These are phyloP conservation scores for Silene coronaria DNA, from an alignment of 179 eudicot species.

Conservation along the genomic window DNA sequence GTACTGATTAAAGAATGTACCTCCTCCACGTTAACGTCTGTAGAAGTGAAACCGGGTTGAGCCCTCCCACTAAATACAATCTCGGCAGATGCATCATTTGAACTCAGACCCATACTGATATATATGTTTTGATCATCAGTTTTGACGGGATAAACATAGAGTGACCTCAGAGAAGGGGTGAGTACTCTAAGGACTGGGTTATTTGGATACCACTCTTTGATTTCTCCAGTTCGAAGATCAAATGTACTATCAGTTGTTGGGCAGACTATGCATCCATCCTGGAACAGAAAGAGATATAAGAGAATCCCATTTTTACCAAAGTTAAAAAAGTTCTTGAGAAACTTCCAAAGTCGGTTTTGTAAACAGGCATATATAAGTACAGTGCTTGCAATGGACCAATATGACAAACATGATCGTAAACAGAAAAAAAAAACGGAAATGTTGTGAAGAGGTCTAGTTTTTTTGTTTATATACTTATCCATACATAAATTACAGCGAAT, in stretches of 20 bases:
- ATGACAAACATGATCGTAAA: no score
- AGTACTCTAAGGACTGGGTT: conserved; percentile 81
- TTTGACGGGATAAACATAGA: conserved; percentile 72
- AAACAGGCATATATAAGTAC: no score
- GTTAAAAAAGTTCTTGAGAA: not conserved
- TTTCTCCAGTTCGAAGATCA: conserved; percentile 71
- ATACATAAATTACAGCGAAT: no score
- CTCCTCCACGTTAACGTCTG: conserved; percentile 89
- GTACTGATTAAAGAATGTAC: conserved; percentile 26
- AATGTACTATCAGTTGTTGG: conserved; percentile 93
- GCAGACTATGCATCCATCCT: conserved; percentile 96
- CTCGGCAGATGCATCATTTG: conserved; percentile 62
- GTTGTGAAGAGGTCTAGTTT: no score
- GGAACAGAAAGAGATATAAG: conserved; percentile 9
- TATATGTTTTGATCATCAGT: conserved; percentile 68
- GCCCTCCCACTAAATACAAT: conserved; percentile 90
- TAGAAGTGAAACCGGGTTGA: conserved; percentile 81
- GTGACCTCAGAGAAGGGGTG: conserved; percentile 70
- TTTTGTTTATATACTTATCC: no score
- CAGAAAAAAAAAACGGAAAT: no score
- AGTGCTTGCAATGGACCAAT: no score
- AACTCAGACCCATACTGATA: conserved; percentile 53
- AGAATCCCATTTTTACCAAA: not conserved
- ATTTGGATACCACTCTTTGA: conserved; percentile 92
- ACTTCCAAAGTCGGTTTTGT: no score